phyloP scores from a whole-genome alignment of 140 eudicot species.

The Senecio squalidus region DNA sequence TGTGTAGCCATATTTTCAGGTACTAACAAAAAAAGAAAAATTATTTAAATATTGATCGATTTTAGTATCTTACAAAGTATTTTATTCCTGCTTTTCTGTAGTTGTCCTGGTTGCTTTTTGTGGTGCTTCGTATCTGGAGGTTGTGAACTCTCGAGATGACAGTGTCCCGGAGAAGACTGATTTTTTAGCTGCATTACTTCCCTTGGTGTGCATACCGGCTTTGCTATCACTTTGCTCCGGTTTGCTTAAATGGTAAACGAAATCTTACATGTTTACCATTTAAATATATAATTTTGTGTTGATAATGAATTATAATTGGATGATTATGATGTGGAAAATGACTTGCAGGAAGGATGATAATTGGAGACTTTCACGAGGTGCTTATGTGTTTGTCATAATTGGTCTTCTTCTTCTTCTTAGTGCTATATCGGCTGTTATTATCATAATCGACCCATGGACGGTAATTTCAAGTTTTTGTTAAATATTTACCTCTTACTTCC shows the following conservation, averaged over 20 bases:
- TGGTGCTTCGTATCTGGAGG: conserved; percentile 84
- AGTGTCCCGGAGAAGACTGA: conserved; percentile 65
- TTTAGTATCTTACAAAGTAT: not conserved
- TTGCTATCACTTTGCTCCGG: conserved; percentile 79
- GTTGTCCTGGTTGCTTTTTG: conserved; percentile 92
- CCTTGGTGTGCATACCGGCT: conserved; percentile 94
- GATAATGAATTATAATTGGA: not conserved
- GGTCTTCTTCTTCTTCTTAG: conserved; percentile 91
- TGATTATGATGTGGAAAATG: not conserved
- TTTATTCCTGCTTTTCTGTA: conserved; percentile 20
- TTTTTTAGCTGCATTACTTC: conserved; percentile 95
- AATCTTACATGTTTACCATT: not conserved
- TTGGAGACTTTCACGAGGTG: conserved; percentile 93
- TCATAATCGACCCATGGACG: conserved; percentile 85
- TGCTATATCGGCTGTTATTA: conserved; percentile 88
- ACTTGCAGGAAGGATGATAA: conserved; percentile 90
- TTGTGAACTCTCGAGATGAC: conserved; percentile 64
- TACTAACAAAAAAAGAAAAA: conserved; percentile 10
- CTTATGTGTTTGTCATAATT: conserved; percentile 56
- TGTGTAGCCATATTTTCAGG: conserved; percentile 90
- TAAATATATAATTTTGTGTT: not conserved
- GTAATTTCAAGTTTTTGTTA: conserved; percentile 32
- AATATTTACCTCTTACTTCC: not conserved
- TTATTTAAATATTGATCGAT: not conserved
- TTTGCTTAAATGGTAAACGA: conserved; percentile 78